These are phyloP conservation scores for Suillus subluteus DNA, from an alignment of 768 basidiomycete species.

Conservation along the genomic window DNA sequence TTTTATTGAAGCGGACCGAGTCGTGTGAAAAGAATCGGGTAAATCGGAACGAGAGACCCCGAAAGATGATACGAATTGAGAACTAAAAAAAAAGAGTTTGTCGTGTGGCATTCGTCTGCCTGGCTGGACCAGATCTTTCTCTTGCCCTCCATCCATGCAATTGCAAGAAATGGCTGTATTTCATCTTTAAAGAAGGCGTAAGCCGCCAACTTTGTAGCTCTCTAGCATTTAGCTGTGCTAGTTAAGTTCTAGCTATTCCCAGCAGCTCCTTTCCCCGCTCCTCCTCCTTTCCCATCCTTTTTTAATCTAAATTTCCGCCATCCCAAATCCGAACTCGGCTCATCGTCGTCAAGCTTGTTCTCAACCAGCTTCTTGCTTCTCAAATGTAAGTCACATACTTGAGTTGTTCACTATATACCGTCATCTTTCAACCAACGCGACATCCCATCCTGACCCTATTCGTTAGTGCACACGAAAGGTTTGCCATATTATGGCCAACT, in stretches of 20 bases:
- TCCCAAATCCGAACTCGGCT: slow-evolving; percentile 1
- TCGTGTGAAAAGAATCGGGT: slow-evolving; percentile 4
- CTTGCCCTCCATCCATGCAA: slow-evolving; percentile 6
- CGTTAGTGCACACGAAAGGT: neutral
- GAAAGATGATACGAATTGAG: neutral
- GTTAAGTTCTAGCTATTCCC: neutral
- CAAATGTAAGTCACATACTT: neutral
- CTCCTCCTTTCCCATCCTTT: neutral
- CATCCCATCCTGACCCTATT: neutral
- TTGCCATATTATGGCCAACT: slow-evolving; percentile 54
- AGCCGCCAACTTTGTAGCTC: neutral
- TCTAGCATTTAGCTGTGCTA: slow-evolving; percentile 4
- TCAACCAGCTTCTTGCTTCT: neutral
- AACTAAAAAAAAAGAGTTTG: neutral
- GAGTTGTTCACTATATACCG: neutral
- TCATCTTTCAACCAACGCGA: slow-evolving; percentile 2
- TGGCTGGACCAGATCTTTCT: slow-evolving; percentile 9
- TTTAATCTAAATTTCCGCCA: slow-evolving; percentile 2
- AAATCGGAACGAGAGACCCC: slow-evolving; percentile 7
- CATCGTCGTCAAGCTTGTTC: neutral
- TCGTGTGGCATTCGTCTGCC: slow-evolving; percentile 1
- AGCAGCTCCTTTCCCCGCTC: neutral
- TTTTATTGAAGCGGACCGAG: neutral
- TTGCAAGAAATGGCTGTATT: neutral
- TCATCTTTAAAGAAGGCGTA: slow-evolving; percentile 1